Evolutionary conservation across 2,329 filamentous ascomycete species (phyloP).

Genomic region (Geosmithia morbida): DNA sequence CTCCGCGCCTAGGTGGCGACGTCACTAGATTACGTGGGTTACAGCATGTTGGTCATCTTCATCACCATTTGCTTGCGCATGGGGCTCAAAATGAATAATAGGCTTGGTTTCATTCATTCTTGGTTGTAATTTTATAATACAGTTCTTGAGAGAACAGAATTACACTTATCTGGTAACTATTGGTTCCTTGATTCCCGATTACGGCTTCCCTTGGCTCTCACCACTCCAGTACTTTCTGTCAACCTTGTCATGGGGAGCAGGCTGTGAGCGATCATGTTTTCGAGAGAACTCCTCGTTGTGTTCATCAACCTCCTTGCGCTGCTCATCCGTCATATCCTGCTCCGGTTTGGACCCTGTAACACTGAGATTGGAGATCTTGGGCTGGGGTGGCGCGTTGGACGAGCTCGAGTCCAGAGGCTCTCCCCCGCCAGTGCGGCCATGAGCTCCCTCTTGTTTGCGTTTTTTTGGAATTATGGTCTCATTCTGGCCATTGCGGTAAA

Average conservation of each 20-base stretch:
- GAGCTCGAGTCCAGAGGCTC: slow-evolving; percentile 17
- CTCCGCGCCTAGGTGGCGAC: no score
- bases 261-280: slow-evolving; percentile 30
- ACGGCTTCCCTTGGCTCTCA: neutral
- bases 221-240: slow-evolving; percentile 37
- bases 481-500: neutral
- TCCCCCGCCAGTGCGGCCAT: slow-evolving; percentile 24
- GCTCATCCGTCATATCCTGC: slow-evolving; percentile 28
- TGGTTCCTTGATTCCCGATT: neutral
- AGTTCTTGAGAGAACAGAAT: no score
- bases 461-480: slow-evolving; percentile 8
- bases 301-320: slow-evolving; percentile 39
- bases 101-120: no score
- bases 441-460: slow-evolving; percentile 13
- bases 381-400: slow-evolving; percentile 22
- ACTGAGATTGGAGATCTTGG: slow-evolving; percentile 36
- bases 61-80: no score
- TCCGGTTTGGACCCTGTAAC: slow-evolving; percentile 17
- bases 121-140: no score
- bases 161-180: no score
- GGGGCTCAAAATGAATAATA: no score
- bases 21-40: no score
- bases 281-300: slow-evolving; percentile 44
- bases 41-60: no score
- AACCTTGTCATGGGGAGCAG: slow-evolving; percentile 32